Conservation (phyloP, 1,139 yeast genomes). For the Kurtzmaniella natalensis region DNA sequence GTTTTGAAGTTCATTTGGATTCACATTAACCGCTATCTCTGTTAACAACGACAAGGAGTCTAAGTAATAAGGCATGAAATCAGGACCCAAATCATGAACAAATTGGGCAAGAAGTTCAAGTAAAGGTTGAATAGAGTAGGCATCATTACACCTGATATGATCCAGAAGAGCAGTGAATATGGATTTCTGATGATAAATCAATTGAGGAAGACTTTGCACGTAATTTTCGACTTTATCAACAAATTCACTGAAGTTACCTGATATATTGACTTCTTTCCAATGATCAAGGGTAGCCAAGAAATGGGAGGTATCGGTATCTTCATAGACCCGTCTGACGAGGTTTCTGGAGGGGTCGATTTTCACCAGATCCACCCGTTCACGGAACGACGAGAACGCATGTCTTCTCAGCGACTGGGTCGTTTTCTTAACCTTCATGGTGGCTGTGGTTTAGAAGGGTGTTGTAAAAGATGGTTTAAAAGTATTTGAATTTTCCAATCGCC, state of each 20-base stretch:
- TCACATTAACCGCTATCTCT: conserved; percentile 42
- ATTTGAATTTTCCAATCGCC: no score
- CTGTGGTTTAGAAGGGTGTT: no score
- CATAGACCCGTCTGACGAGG: conserved; percentile 61
- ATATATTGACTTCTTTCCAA: conserved; percentile 84
- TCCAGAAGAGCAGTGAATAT: conserved; percentile 53
- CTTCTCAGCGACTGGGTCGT: conserved; percentile 55
- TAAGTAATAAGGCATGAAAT: conserved; percentile 69
- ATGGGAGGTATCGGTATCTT: conserved; percentile 71
- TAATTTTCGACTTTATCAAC: conserved; percentile 49
- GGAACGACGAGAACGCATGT: conserved; percentile 68
- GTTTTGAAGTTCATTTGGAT: conserved; percentile 44
- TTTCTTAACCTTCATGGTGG: conserved; percentile 17
- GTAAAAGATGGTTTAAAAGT: no score
- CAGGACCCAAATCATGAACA: conserved; percentile 90
- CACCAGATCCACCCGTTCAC: conserved; percentile 77
- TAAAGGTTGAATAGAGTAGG: conserved; percentile 72
- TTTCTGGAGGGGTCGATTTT: conserved; percentile 79
- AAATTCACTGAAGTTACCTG: conserved; percentile 68
- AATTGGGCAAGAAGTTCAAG: conserved; percentile 80
- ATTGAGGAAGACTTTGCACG: conserved; percentile 73
- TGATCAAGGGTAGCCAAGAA: conserved; percentile 75
- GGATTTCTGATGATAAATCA: conserved; percentile 62
- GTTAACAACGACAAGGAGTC: conserved; percentile 50
- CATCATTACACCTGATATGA: conserved; percentile 55